Conservation (phyloP, 139 green algal genomes). For the Yamagishiella unicocca region DNA sequence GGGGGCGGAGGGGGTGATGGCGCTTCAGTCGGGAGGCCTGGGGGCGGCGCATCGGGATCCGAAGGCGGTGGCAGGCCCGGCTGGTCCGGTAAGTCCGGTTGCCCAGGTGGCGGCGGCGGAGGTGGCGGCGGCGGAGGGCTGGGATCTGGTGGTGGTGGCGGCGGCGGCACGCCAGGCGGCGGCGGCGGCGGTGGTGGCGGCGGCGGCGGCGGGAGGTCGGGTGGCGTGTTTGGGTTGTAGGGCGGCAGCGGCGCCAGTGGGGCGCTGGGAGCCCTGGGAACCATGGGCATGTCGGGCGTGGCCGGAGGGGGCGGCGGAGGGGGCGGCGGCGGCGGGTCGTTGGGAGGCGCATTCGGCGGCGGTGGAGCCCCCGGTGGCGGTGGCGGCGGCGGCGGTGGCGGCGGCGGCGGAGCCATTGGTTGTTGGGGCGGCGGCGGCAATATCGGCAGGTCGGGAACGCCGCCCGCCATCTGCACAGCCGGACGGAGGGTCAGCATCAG, state of each 20-base stretch:
- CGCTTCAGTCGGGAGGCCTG: neutral
- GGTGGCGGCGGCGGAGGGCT: neutral
- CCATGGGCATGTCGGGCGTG: neutral
- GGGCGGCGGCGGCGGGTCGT: neutral
- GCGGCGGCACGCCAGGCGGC: neutral
- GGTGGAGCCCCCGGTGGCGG: neutral
- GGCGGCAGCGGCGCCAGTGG: neutral
- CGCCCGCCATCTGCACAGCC: neutral
- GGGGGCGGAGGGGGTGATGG: neutral
- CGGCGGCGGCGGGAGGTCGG: neutral
- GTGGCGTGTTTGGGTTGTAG: neutral
- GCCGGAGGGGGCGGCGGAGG: neutral
- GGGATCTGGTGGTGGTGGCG: neutral
- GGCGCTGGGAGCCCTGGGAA: neutral
- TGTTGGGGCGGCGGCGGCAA: neutral
- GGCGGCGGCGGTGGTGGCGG: conserved; percentile 1
- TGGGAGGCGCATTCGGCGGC: neutral
- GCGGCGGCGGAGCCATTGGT: neutral
- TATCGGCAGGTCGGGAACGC: neutral
- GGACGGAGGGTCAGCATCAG: neutral
- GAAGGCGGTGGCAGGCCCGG: neutral
- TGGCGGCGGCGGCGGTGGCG: neutral
- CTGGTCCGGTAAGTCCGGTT: neutral
- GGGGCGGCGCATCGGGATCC: neutral
- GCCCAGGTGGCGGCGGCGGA: neutral